These are phyloP conservation scores for Sarcodon aspratus DNA, from an alignment of 768 basidiomycete genomes.

Conservation along the genomic window DNA sequence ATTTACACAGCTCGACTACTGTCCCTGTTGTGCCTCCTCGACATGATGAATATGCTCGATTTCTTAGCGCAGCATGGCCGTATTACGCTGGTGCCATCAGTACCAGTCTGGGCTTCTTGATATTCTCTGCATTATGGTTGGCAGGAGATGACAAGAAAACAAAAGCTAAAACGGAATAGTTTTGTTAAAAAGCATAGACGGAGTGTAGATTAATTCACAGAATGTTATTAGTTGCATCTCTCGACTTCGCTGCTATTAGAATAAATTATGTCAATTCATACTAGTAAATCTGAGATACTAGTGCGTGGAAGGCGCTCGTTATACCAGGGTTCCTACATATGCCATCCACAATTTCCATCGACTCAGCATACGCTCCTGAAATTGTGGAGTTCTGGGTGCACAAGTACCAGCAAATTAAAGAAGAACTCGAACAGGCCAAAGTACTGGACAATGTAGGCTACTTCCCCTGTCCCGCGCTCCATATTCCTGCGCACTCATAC, in stretches of 20 bases:
- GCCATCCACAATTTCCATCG: background rate
- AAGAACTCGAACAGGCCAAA: background rate
- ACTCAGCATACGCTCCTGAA: background rate
- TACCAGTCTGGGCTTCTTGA: constrained; percentile 73
- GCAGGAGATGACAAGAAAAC: constrained; percentile 66
- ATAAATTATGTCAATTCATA: too few species aligned
- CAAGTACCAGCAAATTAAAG: background rate
- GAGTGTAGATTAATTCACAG: too few species aligned
- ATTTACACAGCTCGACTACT: constrained; percentile 59
- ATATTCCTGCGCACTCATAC: too few species aligned
- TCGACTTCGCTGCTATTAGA: too few species aligned
- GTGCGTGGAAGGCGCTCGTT: too few species aligned
- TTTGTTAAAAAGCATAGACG: too few species aligned
- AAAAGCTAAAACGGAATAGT: constrained; percentile 33
- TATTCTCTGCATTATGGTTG: constrained; percentile 84
- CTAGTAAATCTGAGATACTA: too few species aligned
- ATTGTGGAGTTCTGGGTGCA: background rate
- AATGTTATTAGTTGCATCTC: too few species aligned
- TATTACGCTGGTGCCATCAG: constrained; percentile 90
- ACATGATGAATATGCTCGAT: constrained; percentile 93
- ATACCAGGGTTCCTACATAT: too few species aligned
- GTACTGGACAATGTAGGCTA: background rate
- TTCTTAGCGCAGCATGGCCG: constrained; percentile 92
- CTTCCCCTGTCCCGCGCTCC: too few species aligned
- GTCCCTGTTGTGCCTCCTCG: constrained; percentile 87